These are phyloP conservation scores for Phytomonas serpens DNA, from an alignment of 208 protist species.

Conservation along the genomic window DNA sequence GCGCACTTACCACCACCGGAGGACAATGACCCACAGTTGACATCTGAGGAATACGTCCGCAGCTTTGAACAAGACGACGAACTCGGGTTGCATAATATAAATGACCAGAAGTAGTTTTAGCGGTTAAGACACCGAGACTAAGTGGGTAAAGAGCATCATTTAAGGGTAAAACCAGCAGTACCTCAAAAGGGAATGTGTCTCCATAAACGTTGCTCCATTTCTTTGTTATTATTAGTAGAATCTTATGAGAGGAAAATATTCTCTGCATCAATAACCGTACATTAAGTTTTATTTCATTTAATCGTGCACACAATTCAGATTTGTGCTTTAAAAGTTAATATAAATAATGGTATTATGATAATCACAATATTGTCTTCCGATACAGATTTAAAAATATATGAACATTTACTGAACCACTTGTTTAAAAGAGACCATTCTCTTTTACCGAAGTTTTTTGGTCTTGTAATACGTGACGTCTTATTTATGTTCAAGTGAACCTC, in stretches of 20 bases:
- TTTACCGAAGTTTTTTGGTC: background rate
- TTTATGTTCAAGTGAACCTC: background rate
- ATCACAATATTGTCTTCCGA: background rate
- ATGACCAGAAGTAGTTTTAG: background rate
- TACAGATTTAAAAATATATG: background rate
- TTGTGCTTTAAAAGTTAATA: background rate
- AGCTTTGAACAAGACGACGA: constrained; percentile 92
- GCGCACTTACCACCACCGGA: constrained; percentile 77
- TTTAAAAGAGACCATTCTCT: background rate
- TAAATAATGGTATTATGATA: background rate
- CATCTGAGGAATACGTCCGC: constrained; percentile 67
- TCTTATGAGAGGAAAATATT: background rate
- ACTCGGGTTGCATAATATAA: constrained; percentile 83
- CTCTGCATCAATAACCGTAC: background rate
- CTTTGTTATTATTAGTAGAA: background rate
- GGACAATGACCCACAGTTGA: constrained; percentile 77
- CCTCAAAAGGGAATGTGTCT: background rate
- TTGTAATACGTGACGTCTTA: background rate
- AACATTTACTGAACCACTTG: background rate
- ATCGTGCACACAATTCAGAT: background rate
- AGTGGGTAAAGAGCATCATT: background rate
- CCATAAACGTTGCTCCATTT: background rate
- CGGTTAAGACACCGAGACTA: background rate
- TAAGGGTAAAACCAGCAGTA: background rate
- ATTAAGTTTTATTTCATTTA: background rate